phyloP scores from a whole-genome alignment of 2,329 filamentous ascomycete genomes.

The Epichloe amarillans region DNA sequence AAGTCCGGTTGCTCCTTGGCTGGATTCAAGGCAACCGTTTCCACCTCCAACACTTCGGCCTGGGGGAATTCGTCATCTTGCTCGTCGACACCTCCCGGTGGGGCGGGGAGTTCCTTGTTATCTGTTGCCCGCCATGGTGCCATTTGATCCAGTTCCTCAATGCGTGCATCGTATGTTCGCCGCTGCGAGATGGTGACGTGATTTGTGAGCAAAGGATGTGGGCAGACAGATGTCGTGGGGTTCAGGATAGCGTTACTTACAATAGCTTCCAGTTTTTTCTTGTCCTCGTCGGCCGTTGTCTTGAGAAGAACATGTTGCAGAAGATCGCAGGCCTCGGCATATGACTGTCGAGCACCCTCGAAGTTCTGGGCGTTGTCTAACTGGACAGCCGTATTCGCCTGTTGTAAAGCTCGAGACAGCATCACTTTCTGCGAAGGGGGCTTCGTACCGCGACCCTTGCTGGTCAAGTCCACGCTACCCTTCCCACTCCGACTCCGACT shows the following conservation, averaged over 20 bases:
- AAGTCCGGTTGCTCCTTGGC: slow-evolving; percentile 11
- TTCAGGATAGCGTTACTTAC: slow-evolving; percentile 42
- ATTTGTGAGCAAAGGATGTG: not conserved
- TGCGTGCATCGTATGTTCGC: slow-evolving; percentile 79
- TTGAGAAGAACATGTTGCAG: slow-evolving; percentile 77
- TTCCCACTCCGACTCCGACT: slow-evolving; percentile 21
- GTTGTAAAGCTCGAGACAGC: slow-evolving; percentile 88
- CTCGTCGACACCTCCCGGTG: slow-evolving; percentile 41
- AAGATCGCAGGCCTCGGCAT: slow-evolving; percentile 78
- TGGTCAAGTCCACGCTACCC: slow-evolving; percentile 19
- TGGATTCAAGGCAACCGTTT: slow-evolving; percentile 24
- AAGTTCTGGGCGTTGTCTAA: slow-evolving; percentile 95
- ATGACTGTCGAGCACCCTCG: slow-evolving; percentile 79
- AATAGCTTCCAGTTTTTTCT: slow-evolving; percentile 83
- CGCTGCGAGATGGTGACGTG: slow-evolving; percentile 36
- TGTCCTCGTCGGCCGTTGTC: slow-evolving; percentile 75
- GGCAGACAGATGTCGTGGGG: not conserved
- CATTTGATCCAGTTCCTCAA: slow-evolving; percentile 71
- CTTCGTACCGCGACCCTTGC: slow-evolving; percentile 20
- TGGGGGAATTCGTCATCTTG: slow-evolving; percentile 5
- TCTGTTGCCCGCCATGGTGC: slow-evolving; percentile 38
- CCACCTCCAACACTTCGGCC: not conserved
- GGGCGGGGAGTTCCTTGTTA: slow-evolving; percentile 64
- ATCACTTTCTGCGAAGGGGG: slow-evolving; percentile 80
- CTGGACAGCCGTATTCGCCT: slow-evolving; percentile 89